A percentile compares a stretch with the other conserved stretches of the same genome.
These are phyloP conservation scores for Microdochium trichocladiopsis DNA, from an alignment of 2,329 filamentous ascomycete species.

Conservation along the genomic window DNA sequence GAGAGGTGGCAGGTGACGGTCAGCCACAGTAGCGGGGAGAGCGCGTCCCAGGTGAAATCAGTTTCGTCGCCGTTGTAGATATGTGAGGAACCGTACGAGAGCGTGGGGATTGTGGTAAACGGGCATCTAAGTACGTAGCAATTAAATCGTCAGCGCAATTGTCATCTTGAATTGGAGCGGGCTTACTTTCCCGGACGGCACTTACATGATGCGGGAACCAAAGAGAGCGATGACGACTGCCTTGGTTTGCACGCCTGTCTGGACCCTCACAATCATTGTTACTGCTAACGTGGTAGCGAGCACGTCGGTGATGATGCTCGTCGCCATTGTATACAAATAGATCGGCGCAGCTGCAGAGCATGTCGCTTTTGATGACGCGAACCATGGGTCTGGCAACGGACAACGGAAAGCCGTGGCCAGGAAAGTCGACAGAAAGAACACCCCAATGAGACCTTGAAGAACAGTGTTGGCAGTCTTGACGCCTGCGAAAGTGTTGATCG, in stretches of 20 bases:
- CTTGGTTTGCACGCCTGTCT: background rate
- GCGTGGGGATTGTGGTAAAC: background rate
- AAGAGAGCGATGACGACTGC: background rate
- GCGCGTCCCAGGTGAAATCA: background rate
- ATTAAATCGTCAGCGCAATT: no score
- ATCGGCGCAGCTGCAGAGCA: background rate
- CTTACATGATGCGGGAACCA: background rate
- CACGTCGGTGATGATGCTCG: background rate
- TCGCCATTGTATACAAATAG: background rate
- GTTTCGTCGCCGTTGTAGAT: background rate
- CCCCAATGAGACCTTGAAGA: background rate
- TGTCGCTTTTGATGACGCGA: background rate
- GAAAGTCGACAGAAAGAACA: background rate
- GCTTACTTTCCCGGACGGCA: background rate
- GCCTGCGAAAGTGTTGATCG: background rate
- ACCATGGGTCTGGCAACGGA: background rate
- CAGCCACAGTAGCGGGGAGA: background rate
- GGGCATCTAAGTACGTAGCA: background rate
- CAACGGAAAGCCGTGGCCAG: background rate
- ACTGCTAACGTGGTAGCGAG: background rate
- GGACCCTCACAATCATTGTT: background rate
- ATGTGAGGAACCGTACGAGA: background rate
- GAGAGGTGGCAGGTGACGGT: background rate
- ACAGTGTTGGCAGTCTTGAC: background rate
- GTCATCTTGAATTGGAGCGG: background rate